These are phyloP conservation scores for Kockovaella imperatae DNA, from an alignment of 768 basidiomycete genomes.

Conservation along the genomic window DNA sequence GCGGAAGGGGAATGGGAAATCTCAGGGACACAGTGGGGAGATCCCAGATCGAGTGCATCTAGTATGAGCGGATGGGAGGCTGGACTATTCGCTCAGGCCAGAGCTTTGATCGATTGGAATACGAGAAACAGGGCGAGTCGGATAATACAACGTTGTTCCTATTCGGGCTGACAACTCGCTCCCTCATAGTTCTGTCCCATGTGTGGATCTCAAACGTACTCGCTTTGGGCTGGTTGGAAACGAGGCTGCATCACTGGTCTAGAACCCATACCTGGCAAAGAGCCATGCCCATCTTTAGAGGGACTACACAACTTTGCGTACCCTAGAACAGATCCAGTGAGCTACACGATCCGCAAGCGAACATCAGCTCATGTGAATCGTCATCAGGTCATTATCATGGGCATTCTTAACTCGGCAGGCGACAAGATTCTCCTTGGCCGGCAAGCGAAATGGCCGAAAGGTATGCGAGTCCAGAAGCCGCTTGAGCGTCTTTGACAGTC, in stretches of 20 bases:
- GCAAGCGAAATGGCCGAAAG: slow-evolving; percentile 50
- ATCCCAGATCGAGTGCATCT: slow-evolving; percentile 37
- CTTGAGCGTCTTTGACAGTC: slow-evolving; percentile 50
- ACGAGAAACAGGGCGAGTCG: slow-evolving; percentile 64
- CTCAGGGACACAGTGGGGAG: slow-evolving; percentile 48
- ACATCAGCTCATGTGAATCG: background rate
- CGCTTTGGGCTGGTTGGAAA: slow-evolving; percentile 96
- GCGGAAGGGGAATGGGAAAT: slow-evolving; percentile 32
- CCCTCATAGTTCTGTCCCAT: slow-evolving; percentile 69
- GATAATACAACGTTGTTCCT: background rate
- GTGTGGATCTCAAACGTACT: slow-evolving; percentile 72
- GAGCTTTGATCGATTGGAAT: slow-evolving; percentile 90
- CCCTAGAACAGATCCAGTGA: slow-evolving; percentile 42
- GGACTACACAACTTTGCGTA: slow-evolving; percentile 74
- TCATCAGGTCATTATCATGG: slow-evolving; percentile 77
- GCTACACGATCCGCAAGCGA: background rate
- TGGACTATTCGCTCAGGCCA: slow-evolving; percentile 66
- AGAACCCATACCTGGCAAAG: slow-evolving; percentile 20
- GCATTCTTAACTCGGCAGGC: slow-evolving; percentile 66
- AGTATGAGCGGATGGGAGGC: slow-evolving; percentile 59
- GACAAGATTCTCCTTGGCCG: slow-evolving; percentile 81
- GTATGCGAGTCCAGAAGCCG: too few species aligned
- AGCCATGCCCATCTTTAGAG: slow-evolving; percentile 50
- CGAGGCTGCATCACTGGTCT: slow-evolving; percentile 59
- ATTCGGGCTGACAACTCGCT: background rate